Conservation (phyloP, 257 asterid species). For the Schizonepeta tenuifolia region DNA sequence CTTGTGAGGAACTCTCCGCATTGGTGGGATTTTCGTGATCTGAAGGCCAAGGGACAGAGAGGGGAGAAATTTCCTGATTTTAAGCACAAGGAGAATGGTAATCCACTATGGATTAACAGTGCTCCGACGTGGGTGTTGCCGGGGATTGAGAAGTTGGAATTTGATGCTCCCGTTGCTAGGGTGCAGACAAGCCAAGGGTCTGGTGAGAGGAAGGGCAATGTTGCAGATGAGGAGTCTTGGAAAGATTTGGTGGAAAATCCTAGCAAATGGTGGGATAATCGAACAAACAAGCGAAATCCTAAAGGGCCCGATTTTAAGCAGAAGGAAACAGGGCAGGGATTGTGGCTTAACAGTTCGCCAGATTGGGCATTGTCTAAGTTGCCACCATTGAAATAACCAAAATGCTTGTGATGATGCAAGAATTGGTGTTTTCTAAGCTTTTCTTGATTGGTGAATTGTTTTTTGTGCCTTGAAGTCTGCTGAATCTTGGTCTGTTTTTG, state of each 20-base stretch:
- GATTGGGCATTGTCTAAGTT: constrained; percentile 60
- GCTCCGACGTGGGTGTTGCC: constrained; percentile 61
- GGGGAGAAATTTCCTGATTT: constrained; percentile 63
- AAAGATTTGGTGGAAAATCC: constrained; percentile 62
- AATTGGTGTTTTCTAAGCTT: not conserved
- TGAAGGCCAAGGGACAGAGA: constrained; percentile 55
- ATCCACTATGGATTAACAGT: constrained; percentile 49
- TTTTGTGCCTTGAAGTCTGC: not conserved
- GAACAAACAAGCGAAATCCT: constrained; percentile 38
- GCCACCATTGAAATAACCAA: constrained; percentile 44
- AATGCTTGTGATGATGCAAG: not conserved
- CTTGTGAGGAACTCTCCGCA: constrained; percentile 55
- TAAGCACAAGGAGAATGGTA: constrained; percentile 54
- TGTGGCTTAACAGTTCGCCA: constrained; percentile 58
- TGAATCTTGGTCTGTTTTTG: not conserved
- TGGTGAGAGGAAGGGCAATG: constrained; percentile 13
- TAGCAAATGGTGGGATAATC: constrained; percentile 63
- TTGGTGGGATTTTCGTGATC: constrained; percentile 74
- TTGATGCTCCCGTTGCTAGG: constrained; percentile 42
- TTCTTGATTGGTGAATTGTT: constrained; percentile 12
- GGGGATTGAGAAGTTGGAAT: constrained; percentile 53
- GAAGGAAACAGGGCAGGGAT: constrained; percentile 47
- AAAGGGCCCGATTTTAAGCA: constrained; percentile 61
- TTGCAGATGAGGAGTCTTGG: constrained; percentile 52
- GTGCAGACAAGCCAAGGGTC: constrained; percentile 24